Evolutionary conservation across 495 filamentous ascomycete genomes (phyloP).

Genomic region (Opeltia flavorubescens): DNA sequence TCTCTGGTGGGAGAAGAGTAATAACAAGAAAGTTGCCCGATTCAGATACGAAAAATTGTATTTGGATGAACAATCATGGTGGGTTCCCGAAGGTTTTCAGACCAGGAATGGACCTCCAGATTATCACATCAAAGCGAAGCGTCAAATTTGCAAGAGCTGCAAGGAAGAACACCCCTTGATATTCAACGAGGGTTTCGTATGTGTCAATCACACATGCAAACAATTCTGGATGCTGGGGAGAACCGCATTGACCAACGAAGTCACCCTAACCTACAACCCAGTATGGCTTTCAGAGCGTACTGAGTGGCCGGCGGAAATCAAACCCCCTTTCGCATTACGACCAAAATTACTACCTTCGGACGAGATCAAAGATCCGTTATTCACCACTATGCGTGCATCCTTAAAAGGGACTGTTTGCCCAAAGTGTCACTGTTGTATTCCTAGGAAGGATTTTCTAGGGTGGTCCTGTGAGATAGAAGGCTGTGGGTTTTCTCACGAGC

Average conservation of each 20-base stretch:
- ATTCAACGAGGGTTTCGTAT: constrained; percentile 54
- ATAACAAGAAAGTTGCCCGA: constrained; percentile 32
- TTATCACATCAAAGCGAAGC: constrained; percentile 15
- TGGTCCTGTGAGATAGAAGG: constrained; percentile 44
- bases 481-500: constrained; percentile 32
- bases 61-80: constrained; percentile 50
- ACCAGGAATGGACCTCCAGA: constrained; percentile 16
- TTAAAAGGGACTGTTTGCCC: constrained; percentile 64
- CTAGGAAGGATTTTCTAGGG: constrained; percentile 44
- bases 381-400: constrained; percentile 21
- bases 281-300: constrained; percentile 40
- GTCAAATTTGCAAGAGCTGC: constrained; percentile 27
- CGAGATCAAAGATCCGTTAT: constrained; percentile 17
- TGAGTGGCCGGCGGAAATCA: constrained; percentile 22
- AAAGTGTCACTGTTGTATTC: constrained; percentile 48
- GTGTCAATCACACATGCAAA: constrained; percentile 42
- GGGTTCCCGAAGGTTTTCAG: constrained; percentile 30
- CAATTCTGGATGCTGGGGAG: constrained; percentile 38
- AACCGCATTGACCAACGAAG: constrained; percentile 10
- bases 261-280: constrained; percentile 35
- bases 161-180: constrained; percentile 23
- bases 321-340: constrained; percentile 23
- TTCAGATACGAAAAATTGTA: constrained; percentile 62
- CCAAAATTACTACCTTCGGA: constrained; percentile 27
- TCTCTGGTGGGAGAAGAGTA: constrained; percentile 53